These are phyloP conservation scores for Fagopyrum tataricum DNA, from an alignment of 148 eudicot genomes.

Conservation along the genomic window DNA sequence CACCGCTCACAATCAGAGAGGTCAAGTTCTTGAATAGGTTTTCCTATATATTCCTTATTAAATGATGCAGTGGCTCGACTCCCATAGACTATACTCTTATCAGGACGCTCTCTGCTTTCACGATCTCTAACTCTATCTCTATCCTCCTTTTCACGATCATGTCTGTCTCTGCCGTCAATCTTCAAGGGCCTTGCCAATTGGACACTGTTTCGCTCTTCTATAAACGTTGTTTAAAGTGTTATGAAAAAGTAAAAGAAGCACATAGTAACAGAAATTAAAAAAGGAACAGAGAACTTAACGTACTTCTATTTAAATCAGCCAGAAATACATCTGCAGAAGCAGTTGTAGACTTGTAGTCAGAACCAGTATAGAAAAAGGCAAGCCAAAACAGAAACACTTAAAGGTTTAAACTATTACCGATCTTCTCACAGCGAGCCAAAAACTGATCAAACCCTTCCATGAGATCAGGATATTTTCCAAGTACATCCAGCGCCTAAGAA, in stretches of 20 bases:
- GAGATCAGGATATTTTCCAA: slow-evolving; percentile 42
- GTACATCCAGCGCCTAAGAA: slow-evolving; percentile 34
- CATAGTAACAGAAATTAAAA: not conserved
- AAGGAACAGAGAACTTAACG: not conserved
- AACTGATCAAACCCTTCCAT: slow-evolving; percentile 45
- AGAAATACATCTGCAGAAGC: slow-evolving; percentile 36
- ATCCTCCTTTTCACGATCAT: slow-evolving; percentile 29
- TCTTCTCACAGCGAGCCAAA: slow-evolving; percentile 35
- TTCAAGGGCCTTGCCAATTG: slow-evolving; percentile 26
- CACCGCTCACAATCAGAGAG: slow-evolving; percentile 82
- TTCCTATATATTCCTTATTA: slow-evolving; percentile 12
- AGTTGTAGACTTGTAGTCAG: slow-evolving; percentile 7
- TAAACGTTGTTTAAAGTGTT: not conserved
- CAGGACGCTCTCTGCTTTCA: slow-evolving; percentile 51
- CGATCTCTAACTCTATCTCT: slow-evolving; percentile 39
- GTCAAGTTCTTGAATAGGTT: slow-evolving; percentile 72
- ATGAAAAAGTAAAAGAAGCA: not conserved
- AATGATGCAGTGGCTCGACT: slow-evolving; percentile 31
- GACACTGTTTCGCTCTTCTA: slow-evolving; percentile 16
- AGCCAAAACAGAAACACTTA: slow-evolving; percentile 7
- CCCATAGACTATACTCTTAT: slow-evolving; percentile 34
- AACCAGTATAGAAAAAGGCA: not conserved
- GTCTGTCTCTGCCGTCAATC: slow-evolving; percentile 39
- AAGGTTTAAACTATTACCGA: slow-evolving; percentile 28
- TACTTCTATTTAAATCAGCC: slow-evolving; percentile 32